Percentiles rank a stretch among this genome's conserved stretches.
These are phyloP conservation scores for Leptodermis oblonga DNA, from an alignment of 257 asterid genomes.

Conservation along the genomic window DNA sequence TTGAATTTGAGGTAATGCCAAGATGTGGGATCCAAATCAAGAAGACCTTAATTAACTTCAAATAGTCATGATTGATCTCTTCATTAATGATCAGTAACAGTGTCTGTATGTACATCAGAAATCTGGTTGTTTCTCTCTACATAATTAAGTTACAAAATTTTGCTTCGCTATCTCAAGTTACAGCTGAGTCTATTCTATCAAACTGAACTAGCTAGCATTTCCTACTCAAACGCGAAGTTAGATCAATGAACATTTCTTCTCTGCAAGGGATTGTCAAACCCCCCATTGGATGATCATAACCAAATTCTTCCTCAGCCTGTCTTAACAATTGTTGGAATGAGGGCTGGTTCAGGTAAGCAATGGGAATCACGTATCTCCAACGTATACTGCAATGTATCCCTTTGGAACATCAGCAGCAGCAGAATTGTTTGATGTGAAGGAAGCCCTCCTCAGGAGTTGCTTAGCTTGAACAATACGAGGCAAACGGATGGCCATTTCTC, in stretches of 20 bases:
- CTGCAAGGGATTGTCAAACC: slow-evolving; percentile 53
- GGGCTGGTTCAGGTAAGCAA: slow-evolving; percentile 43
- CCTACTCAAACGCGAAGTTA: slow-evolving; percentile 28
- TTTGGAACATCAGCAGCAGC: slow-evolving; percentile 14
- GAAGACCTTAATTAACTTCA: too few relatives aligned
- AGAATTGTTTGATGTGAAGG: not conserved
- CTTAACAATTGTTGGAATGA: slow-evolving; percentile 38
- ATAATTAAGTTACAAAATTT: slow-evolving; percentile 1
- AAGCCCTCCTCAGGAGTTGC: slow-evolving; percentile 18
- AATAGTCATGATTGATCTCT: not conserved
- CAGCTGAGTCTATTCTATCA: too few relatives aligned
- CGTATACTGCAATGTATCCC: slow-evolving; percentile 22
- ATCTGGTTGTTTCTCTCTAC: not conserved
- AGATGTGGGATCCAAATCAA: too few relatives aligned
- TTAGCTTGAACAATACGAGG: slow-evolving; percentile 19
- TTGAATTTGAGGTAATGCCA: too few relatives aligned
- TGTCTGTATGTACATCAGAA: not conserved
- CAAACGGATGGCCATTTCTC: slow-evolving; percentile 24
- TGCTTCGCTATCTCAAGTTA: not conserved
- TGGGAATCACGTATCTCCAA: slow-evolving; percentile 37
- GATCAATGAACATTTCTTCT: slow-evolving; percentile 33
- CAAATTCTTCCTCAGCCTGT: slow-evolving; percentile 45
- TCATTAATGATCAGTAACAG: not conserved
- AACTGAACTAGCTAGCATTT: not conserved
- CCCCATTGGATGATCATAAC: slow-evolving; percentile 55